Evolutionary conservation across 371 early-diverging fungal genomes (phyloP).

Genomic region (Fennellomyces sp.): DNA sequence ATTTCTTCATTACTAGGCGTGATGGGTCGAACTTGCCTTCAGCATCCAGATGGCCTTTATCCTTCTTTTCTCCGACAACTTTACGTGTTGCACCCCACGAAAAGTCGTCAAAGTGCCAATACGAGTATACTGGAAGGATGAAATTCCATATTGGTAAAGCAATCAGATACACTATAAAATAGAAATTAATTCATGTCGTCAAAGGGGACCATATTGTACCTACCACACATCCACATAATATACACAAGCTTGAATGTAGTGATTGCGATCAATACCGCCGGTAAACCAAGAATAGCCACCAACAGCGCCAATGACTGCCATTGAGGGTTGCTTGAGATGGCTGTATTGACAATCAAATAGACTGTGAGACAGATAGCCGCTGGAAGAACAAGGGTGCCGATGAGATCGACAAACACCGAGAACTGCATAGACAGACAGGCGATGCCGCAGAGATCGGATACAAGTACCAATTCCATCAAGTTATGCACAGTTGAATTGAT

Average conservation of each 20-base stretch:
- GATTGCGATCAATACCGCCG: conserved; percentile 84
- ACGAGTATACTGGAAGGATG: conserved; percentile 90
- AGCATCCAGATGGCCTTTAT: conserved; percentile 56
- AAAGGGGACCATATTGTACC: conserved; percentile 5
- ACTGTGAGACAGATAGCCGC: conserved; percentile 72
- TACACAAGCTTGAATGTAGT: conserved; percentile 85
- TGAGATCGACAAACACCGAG: conserved; percentile 79
- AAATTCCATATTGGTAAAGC: conserved; percentile 96
- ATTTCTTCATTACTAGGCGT: conserved; percentile 61
- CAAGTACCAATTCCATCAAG: conserved; percentile 87
- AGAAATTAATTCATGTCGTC: background rate
- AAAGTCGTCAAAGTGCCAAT: conserved; percentile 98
- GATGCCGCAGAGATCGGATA: conserved; percentile 86
- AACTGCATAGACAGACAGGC: conserved; percentile 90
- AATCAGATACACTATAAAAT: conserved; percentile 49
- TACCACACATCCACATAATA: conserved; percentile 74
- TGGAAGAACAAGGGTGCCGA: conserved; percentile 84
- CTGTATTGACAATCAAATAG: conserved; percentile 53
- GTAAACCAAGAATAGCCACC: conserved; percentile 74
- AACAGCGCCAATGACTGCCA: conserved; percentile 72
- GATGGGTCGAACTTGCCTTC: conserved; percentile 72
- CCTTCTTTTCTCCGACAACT: conserved; percentile 70
- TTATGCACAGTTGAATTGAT: conserved; percentile 92
- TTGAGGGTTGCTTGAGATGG: conserved; percentile 50
- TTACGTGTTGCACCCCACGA: conserved; percentile 91